Evolutionary conservation across 2,329 filamentous ascomycete species (phyloP).

Genomic region (Botryosphaeria dothidea): DNA sequence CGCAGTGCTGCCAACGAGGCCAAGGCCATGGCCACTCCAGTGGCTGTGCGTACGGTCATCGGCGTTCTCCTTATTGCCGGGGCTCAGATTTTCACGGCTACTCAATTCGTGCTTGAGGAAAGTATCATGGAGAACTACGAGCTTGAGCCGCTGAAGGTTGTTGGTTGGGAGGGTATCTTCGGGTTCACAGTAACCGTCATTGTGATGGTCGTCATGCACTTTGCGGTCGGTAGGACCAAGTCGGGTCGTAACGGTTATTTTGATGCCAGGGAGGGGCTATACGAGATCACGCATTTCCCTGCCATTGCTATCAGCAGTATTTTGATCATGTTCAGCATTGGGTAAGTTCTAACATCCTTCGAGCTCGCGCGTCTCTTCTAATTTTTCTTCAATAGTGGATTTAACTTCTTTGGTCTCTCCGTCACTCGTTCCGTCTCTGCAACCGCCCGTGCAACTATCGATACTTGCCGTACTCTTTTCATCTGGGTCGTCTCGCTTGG

Average conservation of each 20-base stretch:
- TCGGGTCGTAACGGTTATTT: slow-evolving; percentile 81
- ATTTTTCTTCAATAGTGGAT: slow-evolving; percentile 62
- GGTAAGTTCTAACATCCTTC: slow-evolving; percentile 56
- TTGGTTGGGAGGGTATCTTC: slow-evolving; percentile 95
- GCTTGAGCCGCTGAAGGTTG: slow-evolving; percentile 84
- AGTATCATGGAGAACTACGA: slow-evolving; percentile 80
- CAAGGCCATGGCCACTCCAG: slow-evolving; percentile 44
- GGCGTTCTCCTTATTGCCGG: slow-evolving; percentile 89
- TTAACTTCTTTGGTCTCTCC: slow-evolving; percentile 97
- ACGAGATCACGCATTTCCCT: slow-evolving; percentile 72
- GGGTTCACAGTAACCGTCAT: slow-evolving; percentile 79
- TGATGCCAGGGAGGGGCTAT: slow-evolving; percentile 83
- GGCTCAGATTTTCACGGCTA: slow-evolving; percentile 94
- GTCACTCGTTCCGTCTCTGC: slow-evolving; percentile 89
- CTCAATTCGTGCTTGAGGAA: slow-evolving; percentile 95
- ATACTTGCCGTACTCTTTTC: slow-evolving; percentile 95
- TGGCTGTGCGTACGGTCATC: slow-evolving; percentile 69
- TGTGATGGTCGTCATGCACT: slow-evolving; percentile 78
- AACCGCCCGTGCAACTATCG: slow-evolving; percentile 91
- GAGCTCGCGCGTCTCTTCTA: background rate
- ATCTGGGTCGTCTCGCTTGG: slow-evolving; percentile 96
- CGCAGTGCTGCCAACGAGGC: slow-evolving; percentile 5
- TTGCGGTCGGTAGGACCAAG: slow-evolving; percentile 72
- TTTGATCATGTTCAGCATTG: slow-evolving; percentile 96
- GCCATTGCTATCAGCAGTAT: slow-evolving; percentile 75